phyloP scores from a whole-genome alignment of 108 stramenopile species.

The Conticribra weissflogii region DNA sequence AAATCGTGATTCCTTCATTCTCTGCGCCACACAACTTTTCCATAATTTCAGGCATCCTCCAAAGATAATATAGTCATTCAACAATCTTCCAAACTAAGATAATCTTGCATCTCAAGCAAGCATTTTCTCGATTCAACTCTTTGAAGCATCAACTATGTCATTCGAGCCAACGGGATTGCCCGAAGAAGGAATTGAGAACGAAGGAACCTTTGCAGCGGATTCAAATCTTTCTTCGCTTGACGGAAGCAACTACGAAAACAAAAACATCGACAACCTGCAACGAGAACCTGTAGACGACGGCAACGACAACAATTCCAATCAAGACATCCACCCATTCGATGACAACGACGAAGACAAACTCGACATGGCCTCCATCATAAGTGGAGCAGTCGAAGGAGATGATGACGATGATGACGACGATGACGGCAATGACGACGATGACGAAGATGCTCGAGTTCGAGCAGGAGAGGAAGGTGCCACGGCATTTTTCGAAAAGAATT shows the following conservation, averaged over 20 bases:
- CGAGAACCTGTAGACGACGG: no score
- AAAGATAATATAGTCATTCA: no score
- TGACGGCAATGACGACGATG: no score
- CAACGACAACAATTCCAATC: neutral
- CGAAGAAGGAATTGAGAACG: neutral
- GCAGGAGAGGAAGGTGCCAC: neutral
- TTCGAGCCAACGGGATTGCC: neutral
- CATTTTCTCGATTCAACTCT: no score
- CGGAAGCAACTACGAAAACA: neutral
- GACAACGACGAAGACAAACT: neutral
- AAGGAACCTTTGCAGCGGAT: neutral
- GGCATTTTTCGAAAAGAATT: conserved; percentile 8
- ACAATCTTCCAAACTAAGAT: no score
- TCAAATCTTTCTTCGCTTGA: neutral
- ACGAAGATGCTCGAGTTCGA: neutral
- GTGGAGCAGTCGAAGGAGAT: conserved; percentile 16
- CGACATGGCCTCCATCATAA: conserved; percentile 6
- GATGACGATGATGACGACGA: no score
- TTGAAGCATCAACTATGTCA: no score
- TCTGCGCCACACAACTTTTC: no score
- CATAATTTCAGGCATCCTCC: no score
- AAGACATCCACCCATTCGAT: neutral
- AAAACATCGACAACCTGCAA: neutral
- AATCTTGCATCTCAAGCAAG: no score
- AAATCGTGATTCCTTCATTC: no score